Percentiles rank a stretch among this genome's conserved stretches.
These are phyloP conservation scores for Colletotrichum phormii DNA, from an alignment of 2,329 filamentous ascomycete species.

Conservation along the genomic window DNA sequence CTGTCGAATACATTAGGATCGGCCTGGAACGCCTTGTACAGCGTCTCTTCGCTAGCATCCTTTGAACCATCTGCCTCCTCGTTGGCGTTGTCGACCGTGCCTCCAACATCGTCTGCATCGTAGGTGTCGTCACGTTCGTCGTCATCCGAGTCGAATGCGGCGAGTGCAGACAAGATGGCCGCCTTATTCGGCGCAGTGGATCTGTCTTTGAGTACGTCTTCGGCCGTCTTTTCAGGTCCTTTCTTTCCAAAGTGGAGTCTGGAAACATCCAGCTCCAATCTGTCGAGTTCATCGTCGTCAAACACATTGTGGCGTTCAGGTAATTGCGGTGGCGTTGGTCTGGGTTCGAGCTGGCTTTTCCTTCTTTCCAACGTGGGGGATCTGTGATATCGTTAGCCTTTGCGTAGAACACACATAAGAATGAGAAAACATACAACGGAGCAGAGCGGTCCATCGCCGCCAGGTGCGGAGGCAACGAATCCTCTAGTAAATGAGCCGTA, in stretches of 20 bases:
- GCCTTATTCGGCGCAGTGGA: conserved; percentile 79
- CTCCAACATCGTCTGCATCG: conserved; percentile 90
- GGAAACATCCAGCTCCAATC: conserved; percentile 73
- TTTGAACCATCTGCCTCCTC: conserved; percentile 61
- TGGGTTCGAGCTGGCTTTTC: conserved; percentile 60
- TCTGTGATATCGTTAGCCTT: conserved; percentile 39
- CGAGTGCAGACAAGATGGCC: conserved; percentile 87
- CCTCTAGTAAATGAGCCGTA: conserved; percentile 84
- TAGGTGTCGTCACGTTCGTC: conserved; percentile 98
- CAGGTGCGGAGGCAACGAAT: conserved; percentile 77
- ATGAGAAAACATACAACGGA: conserved; percentile 65
- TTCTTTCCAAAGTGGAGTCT: conserved; percentile 85
- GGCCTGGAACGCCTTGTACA: conserved; percentile 79
- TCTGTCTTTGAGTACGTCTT: conserved; percentile 76
- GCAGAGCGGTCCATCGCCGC: conserved; percentile 72
- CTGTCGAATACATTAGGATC: conserved; percentile 76
- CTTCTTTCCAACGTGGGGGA: conserved; percentile 32
- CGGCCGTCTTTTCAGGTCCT: conserved; percentile 72
- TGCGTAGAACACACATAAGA: too few relatives aligned
- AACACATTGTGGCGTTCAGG: conserved; percentile 78
- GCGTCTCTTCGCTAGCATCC: conserved; percentile 73
- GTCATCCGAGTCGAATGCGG: conserved; percentile 91
- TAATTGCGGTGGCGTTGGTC: conserved; percentile 66
- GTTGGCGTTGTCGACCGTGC: conserved; percentile 80
- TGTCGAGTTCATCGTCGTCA: conserved; percentile 84